phyloP scores from a whole-genome alignment of 179 eudicot genomes.

The Silene coronaria region DNA sequence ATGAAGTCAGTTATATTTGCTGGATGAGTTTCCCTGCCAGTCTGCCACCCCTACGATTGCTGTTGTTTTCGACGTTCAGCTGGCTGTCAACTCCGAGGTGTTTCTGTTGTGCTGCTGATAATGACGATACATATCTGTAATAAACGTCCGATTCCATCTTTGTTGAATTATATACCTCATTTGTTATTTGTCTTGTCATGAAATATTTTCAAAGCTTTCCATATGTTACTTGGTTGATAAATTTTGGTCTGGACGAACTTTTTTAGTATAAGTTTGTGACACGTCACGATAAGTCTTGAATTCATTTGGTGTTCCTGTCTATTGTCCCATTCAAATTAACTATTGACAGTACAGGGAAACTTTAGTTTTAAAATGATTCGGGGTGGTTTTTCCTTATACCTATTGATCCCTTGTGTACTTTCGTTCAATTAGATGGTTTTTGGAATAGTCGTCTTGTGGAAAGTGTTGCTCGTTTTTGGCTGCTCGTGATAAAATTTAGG shows the following conservation, averaged over 20 bases:
- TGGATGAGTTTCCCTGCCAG: constrained; percentile 4
- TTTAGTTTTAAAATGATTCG: no score
- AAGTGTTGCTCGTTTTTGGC: no score
- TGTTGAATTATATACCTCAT: not conserved
- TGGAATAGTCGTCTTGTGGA: no score
- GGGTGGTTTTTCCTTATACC: no score
- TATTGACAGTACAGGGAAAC: no score
- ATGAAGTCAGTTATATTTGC: constrained; percentile 1
- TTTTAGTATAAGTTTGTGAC: not conserved
- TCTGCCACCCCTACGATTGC: constrained; percentile 13
- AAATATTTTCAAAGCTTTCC: not conserved
- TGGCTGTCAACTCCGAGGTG: not conserved
- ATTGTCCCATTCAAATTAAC: no score
- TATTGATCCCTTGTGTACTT: no score
- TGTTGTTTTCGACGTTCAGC: constrained; percentile 3
- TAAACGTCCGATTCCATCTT: not conserved
- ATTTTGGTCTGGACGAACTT: not conserved
- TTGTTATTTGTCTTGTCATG: not conserved
- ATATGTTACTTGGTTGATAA: not conserved
- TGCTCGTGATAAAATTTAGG: not conserved
- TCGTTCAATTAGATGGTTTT: no score
- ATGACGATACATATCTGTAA: constrained; percentile 1
- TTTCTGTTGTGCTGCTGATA: not conserved
- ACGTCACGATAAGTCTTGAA: not conserved
- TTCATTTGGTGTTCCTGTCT: not conserved